phyloP scores from a whole-genome alignment of 2,329 filamentous ascomycete species.

The Claviceps sp. region DNA sequence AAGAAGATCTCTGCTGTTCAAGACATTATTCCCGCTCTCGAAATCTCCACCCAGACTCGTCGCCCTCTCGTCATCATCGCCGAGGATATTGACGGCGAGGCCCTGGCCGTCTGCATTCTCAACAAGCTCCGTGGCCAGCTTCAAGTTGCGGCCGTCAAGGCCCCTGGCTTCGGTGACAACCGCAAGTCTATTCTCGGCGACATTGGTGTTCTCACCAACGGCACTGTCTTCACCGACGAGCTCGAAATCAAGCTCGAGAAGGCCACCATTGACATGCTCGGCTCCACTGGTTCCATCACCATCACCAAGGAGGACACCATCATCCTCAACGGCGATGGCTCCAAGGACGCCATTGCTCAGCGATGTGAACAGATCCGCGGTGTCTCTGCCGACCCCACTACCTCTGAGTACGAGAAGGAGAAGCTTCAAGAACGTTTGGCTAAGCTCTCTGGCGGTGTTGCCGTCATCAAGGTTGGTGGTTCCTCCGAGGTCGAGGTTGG shows the following conservation, averaged over 20 bases:
- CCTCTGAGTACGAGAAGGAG: conserved; percentile 99
- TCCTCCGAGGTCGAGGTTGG: conserved; percentile 96
- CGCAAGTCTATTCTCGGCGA: conserved; percentile 98
- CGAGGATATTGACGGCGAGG: conserved; percentile 97
- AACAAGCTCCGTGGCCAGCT: conserved; percentile 99
- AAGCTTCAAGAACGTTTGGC: conserved; percentile 99
- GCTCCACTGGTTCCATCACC: conserved; percentile 93
- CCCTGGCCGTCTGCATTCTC: conserved; percentile 94
- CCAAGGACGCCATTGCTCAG: conserved; percentile 85
- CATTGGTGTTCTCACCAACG: conserved; percentile 88
- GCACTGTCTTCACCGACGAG: conserved; percentile 95
- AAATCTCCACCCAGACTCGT: conserved; percentile 90
- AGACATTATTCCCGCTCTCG: conserved; percentile 95
- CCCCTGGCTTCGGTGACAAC: conserved; percentile 98
- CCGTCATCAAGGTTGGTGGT: conserved; percentile 98
- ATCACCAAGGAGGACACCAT: conserved; percentile 99
- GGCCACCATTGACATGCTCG: conserved; percentile 88
- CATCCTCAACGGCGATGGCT: conserved; percentile 90
- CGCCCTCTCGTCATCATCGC: conserved; percentile 96
- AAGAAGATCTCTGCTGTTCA: conserved; percentile 99
- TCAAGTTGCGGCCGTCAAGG: conserved; percentile 97
- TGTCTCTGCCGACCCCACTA: conserved; percentile 84
- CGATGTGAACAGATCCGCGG: conserved; percentile 98
- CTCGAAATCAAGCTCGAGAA: conserved; percentile 99
- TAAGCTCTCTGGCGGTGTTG: conserved; percentile 97